A percentile compares a stretch with the other conserved stretches of the same genome.
phyloP scores from a whole-genome alignment of 2,329 filamentous ascomycete genomes.

The Calonectria pseudoturangicola region DNA sequence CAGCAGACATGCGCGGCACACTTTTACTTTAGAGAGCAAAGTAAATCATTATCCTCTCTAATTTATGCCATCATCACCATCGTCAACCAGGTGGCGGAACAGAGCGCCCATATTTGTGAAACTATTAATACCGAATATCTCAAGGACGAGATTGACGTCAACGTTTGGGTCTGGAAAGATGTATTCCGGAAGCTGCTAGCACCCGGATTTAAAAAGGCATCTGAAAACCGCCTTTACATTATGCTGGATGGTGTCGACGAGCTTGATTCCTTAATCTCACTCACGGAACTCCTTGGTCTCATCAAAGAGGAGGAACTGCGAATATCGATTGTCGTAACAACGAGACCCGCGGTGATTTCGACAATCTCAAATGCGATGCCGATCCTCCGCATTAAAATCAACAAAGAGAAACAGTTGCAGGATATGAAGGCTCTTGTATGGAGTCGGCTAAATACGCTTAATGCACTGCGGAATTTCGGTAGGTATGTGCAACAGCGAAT shows the following conservation, averaged over 20 bases:
- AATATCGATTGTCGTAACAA: conserved; percentile 54
- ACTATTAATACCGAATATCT: conserved; percentile 53
- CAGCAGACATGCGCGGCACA: conserved; percentile 53
- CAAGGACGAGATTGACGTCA: conserved; percentile 46
- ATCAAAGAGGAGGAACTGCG: conserved; percentile 51
- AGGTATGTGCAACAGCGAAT: conserved; percentile 57
- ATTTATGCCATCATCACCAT: conserved; percentile 53
- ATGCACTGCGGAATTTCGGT: conserved; percentile 52
- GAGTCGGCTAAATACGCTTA: conserved; percentile 53
- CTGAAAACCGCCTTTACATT: conserved; percentile 51
- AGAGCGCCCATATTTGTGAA: conserved; percentile 56
- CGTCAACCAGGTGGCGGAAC: conserved; percentile 57
- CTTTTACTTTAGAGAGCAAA: conserved; percentile 62
- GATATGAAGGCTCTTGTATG: conserved; percentile 55
- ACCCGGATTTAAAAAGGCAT: conserved; percentile 46
- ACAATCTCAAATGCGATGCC: conserved; percentile 35
- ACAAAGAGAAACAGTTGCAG: conserved; percentile 53
- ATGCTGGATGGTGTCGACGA: conserved; percentile 60
- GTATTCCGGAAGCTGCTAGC: conserved; percentile 52
- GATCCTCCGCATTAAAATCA: conserved; percentile 43
- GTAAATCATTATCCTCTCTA: conserved; percentile 49
- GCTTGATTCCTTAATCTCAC: conserved; percentile 37
- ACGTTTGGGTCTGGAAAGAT: conserved; percentile 45
- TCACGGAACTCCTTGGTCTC: conserved; percentile 51
- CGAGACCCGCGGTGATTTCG: conserved; percentile 41